Percentiles rank a stretch among this genome's conserved stretches.
Conservation (phyloP, 768 basidiomycete species). For the Infundibulicybe gibba region DNA sequence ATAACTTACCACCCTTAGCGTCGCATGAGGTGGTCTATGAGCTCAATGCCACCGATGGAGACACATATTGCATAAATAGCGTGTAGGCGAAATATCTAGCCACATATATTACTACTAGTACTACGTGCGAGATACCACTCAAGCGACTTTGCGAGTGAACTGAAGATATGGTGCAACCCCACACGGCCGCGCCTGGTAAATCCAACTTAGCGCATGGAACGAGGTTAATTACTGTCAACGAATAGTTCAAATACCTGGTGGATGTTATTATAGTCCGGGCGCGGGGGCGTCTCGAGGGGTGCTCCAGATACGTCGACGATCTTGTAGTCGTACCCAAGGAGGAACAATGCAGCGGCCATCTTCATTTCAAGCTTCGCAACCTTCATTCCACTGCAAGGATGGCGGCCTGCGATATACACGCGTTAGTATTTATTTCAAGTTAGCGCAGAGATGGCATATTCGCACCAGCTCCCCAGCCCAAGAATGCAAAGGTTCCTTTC, state of each 20-base stretch:
- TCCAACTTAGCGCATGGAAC: background rate
- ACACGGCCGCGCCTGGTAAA: background rate
- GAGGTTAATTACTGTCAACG: background rate
- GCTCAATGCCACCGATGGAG: no score
- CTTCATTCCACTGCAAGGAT: slow-evolving; percentile 9
- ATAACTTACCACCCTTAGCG: no score
- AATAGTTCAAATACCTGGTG: background rate
- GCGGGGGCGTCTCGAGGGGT: background rate
- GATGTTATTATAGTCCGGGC: background rate
- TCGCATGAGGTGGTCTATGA: no score
- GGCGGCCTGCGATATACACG: slow-evolving; percentile 3
- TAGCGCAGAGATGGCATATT: background rate
- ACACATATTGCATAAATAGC: no score
- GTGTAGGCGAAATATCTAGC: no score
- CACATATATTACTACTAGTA: no score
- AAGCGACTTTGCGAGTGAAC: background rate
- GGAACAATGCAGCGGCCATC: slow-evolving; percentile 5
- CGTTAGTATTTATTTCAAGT: background rate
- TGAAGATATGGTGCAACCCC: background rate
- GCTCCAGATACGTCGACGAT: background rate
- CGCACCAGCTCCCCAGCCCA: slow-evolving; percentile 12
- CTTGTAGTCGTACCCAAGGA: slow-evolving; percentile 1
- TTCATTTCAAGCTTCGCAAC: slow-evolving; percentile 11
- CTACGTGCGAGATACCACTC: no score
- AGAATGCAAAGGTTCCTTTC: slow-evolving; percentile 11